Evolutionary conservation across 2,329 filamentous ascomycete species (phyloP).

Genomic region (Aspergillus sp.): DNA sequence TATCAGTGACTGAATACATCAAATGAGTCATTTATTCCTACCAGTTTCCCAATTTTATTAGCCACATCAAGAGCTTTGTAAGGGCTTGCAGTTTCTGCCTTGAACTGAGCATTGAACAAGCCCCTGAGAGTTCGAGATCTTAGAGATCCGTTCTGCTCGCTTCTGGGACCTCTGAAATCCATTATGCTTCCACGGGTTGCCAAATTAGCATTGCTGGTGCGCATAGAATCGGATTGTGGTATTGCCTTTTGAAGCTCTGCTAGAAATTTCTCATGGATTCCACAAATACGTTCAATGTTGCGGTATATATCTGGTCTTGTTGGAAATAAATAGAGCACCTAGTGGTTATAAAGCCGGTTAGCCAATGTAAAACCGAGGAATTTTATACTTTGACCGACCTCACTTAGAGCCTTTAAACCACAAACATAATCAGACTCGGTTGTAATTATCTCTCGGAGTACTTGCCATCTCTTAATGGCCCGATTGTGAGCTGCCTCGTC

Average conservation of each 20-base stretch:
- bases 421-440: constrained; percentile 88
- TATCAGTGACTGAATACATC: constrained; percentile 38
- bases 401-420: constrained; percentile 79
- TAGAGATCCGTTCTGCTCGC: constrained; percentile 21
- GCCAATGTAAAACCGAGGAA: not conserved
- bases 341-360: constrained; percentile 23
- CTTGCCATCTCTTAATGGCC: constrained; percentile 68
- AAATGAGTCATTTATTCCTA: constrained; percentile 18
- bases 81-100: constrained; percentile 46
- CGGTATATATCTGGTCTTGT: constrained; percentile 70
- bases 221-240: constrained; percentile 51
- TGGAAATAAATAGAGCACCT: constrained; percentile 73
- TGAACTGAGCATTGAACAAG: constrained; percentile 20
- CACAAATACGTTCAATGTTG: constrained; percentile 74
- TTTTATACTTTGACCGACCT: constrained; percentile 51
- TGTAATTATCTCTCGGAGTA: constrained; percentile 77
- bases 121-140: constrained; percentile 25
- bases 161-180: constrained; percentile 23
- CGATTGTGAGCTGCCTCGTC: constrained; percentile 69
- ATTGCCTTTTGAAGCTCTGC: constrained; percentile 66
- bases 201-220: constrained; percentile 10
- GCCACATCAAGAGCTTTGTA: constrained; percentile 51
- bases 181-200: constrained; percentile 12
- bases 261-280: constrained; percentile 78
- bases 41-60: constrained; percentile 49